Conservation (phyloP, 805 yeast genomes). For the Yamadazyma endophytica region DNA sequence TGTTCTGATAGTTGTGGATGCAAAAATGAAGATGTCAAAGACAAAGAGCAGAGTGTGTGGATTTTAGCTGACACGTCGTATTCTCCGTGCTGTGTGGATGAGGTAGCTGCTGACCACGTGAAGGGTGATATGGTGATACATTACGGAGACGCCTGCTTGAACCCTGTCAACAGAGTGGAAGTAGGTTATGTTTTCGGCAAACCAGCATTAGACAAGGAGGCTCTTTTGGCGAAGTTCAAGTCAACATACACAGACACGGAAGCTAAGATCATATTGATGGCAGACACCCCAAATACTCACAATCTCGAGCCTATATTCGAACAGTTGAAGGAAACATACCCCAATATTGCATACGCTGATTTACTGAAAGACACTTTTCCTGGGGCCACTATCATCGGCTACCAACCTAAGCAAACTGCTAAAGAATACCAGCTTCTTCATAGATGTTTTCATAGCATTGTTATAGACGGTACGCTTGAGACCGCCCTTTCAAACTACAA, state of each 20-base stretch:
- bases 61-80: slow-evolving; percentile 94
- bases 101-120: slow-evolving; percentile 94
- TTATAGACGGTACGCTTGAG: slow-evolving; percentile 20
- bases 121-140: slow-evolving; percentile 81
- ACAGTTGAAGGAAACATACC: slow-evolving; percentile 24
- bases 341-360: slow-evolving; percentile 30
- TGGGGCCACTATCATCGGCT: slow-evolving; percentile 41
- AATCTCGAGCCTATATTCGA: slow-evolving; percentile 38
- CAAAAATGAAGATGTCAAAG: slow-evolving; percentile 2
- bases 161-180: slow-evolving; percentile 67
- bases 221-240: slow-evolving; percentile 36
- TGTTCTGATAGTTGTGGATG: slow-evolving; percentile 5
- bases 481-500: slow-evolving; percentile 38
- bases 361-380: slow-evolving; percentile 21
- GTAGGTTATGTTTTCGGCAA: slow-evolving; percentile 78
- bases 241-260: slow-evolving; percentile 33
- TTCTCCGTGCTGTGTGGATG: slow-evolving; percentile 93
- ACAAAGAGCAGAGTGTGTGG: slow-evolving; percentile 37
- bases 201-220: slow-evolving; percentile 48
- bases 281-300: slow-evolving; percentile 65
- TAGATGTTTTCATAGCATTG: slow-evolving; percentile 10
- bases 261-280: slow-evolving; percentile 58
- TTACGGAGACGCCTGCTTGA: slow-evolving; percentile 93
- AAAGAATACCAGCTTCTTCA: slow-evolving; percentile 7
- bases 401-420: slow-evolving; percentile 17